Conservation (phyloP, 1,284 basidiomycete species). For the Cutaneotrichosporon daszewskae region DNA sequence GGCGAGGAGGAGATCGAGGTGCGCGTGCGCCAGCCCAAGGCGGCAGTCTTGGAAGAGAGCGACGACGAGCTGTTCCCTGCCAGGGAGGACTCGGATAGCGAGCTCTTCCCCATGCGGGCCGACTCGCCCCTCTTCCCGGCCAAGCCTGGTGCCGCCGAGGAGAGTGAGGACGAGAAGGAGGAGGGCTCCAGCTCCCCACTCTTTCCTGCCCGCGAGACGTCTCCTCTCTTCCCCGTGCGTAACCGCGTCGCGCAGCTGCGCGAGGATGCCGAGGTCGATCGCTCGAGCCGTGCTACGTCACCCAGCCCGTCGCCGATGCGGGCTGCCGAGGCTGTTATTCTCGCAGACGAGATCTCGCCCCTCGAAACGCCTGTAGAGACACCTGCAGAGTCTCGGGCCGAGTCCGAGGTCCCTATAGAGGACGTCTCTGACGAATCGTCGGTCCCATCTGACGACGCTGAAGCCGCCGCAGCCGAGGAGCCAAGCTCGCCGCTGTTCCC, state of each 20-base stretch:
- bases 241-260: conserved; percentile 1
- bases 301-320: conserved; percentile 8
- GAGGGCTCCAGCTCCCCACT: conserved; percentile 12
- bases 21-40: conserved; percentile 1
- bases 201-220: conserved; percentile 11
- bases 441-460: too few species aligned
- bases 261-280: conserved; percentile 2
- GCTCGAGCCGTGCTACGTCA: conserved; percentile 3
- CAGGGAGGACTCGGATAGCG: conserved; percentile 1
- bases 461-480: too few species aligned
- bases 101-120: conserved; percentile 5
- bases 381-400: too few species aligned
- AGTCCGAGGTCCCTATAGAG: too few species aligned
- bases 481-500: too few species aligned
- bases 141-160: too few species aligned
- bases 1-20: conserved; percentile 5
- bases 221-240: not conserved
- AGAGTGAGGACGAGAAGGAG: not conserved
- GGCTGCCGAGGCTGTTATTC: not conserved
- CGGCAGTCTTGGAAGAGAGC: not conserved
- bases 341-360: not conserved
- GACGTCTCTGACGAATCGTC: too few species aligned
- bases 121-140: conserved; percentile 21
- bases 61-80: conserved; percentile 6
- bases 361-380: too few species aligned